Percentiles rank a stretch among this genome's conserved stretches.
Evolutionary conservation across 2,329 filamentous ascomycete species (phyloP).

Genomic region (Penicillium oxalicum): DNA sequence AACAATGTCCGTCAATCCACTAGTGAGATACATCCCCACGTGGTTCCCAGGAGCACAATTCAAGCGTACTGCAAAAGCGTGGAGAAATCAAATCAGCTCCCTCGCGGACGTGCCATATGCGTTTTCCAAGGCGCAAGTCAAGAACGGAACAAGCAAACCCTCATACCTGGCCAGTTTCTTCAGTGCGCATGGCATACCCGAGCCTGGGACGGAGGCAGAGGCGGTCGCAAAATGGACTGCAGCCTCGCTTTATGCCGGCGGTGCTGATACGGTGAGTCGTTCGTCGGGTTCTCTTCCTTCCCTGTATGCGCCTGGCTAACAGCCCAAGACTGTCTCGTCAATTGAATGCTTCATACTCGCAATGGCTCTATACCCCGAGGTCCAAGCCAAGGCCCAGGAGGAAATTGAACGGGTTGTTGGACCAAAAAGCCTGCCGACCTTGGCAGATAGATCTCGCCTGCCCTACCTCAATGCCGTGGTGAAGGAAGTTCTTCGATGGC

Average conservation of each 20-base stretch:
- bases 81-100: slow-evolving; percentile 27
- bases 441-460: slow-evolving; percentile 33
- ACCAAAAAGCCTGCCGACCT: slow-evolving; percentile 26
- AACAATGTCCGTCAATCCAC: neutral
- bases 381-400: slow-evolving; percentile 46
- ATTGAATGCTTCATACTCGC: slow-evolving; percentile 46
- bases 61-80: slow-evolving; percentile 38
- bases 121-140: slow-evolving; percentile 14
- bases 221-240: slow-evolving; percentile 40
- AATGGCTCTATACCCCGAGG: slow-evolving; percentile 47
- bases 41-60: slow-evolving; percentile 45
- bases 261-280: slow-evolving; percentile 34
- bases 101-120: slow-evolving; percentile 38
- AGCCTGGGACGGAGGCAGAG: slow-evolving; percentile 21
- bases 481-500: slow-evolving; percentile 36
- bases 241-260: slow-evolving; percentile 38
- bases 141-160: slow-evolving; percentile 1
- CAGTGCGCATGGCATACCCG: slow-evolving; percentile 1
- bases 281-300: neutral
- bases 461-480: slow-evolving; percentile 37
- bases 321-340: slow-evolving; percentile 38
- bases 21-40: slow-evolving; percentile 38
- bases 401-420: slow-evolving; percentile 40
- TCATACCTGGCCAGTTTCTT: slow-evolving; percentile 19
- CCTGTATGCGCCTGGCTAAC: neutral